Percentiles rank a stretch among this genome's conserved stretches.
Conservation (phyloP, 2,329 filamentous ascomycete species). For the Knoxdaviesia capensis region DNA sequence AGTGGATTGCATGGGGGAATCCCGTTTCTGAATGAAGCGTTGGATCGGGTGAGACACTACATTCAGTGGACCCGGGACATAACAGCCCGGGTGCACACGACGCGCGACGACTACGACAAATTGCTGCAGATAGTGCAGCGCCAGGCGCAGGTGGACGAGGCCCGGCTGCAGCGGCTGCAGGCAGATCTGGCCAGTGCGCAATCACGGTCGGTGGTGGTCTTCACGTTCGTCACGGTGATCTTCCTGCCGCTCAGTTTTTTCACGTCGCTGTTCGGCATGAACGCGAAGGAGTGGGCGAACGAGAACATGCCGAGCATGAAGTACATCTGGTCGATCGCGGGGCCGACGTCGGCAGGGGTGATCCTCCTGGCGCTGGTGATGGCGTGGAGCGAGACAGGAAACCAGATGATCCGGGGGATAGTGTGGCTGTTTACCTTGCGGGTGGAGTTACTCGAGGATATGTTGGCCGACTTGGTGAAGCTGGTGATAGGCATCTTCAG, state of each 20-base stretch:
- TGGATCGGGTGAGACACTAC: slow-evolving; percentile 33
- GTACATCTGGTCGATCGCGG: slow-evolving; percentile 25
- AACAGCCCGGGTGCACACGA: slow-evolving; percentile 33
- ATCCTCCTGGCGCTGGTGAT: slow-evolving; percentile 29
- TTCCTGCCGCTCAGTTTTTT: slow-evolving; percentile 46
- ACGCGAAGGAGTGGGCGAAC: slow-evolving; percentile 38
- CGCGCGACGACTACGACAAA: slow-evolving; percentile 42
- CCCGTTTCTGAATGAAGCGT: slow-evolving; percentile 29
- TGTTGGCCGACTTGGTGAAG: too few species aligned
- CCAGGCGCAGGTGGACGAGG: slow-evolving; percentile 45
- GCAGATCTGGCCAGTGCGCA: slow-evolving; percentile 42
- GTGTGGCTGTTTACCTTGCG: too few species aligned
- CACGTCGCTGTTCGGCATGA: slow-evolving; percentile 45
- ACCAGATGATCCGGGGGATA: too few species aligned
- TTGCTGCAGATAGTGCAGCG: slow-evolving; percentile 47
- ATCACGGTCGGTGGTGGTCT: slow-evolving; percentile 44
- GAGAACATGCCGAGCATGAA: slow-evolving; percentile 20
- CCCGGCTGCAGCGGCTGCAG: slow-evolving; percentile 39
- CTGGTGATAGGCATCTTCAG: too few species aligned
- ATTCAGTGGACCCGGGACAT: slow-evolving; percentile 32
- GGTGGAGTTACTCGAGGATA: too few species aligned
- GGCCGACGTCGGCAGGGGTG: slow-evolving; percentile 25
- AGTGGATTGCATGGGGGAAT: background rate
- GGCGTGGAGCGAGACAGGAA: slow-evolving; percentile 24
- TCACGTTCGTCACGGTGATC: slow-evolving; percentile 42